Evolutionary conservation across 2,329 filamentous ascomycete genomes (phyloP), one percentile per base, ranked within the genome.

Genomic region (Cryphonectria parasitica): DNA sequence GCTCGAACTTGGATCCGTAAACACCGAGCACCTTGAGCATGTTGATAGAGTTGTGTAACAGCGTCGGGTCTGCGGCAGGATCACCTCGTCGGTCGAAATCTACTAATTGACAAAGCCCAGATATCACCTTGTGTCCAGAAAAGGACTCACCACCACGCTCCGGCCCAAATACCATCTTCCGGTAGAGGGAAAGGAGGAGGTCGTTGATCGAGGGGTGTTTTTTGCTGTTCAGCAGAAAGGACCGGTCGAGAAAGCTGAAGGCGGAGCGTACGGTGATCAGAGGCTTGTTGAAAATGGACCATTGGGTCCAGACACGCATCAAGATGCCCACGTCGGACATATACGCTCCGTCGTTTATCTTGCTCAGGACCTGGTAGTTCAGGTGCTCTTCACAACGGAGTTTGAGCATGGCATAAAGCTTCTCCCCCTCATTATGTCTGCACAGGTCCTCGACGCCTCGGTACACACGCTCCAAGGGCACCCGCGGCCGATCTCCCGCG

Each of bases 231-330:
- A 97, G 84, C 10, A 99, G 86, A 77, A 94, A 98, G 2, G 94
- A 93, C 73, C 96, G 90, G 79, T 99, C 95, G 74, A 99, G 87
- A 77, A 95, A 99, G 82, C 94, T 97, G 81, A 98, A 98, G 54
- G 97, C 92, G 73, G 92, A 95, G 64, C 94, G 89, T 67, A 99
- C 88, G 19, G 91, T 90, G 74, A 90, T 88, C 90, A 94, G 75
- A 65, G 45, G 49, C 60, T 86, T 83, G 75, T 90, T 92, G 95
- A 95, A 99, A 31, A 83, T 84, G 69, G 86, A 85, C 95, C 96
- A 99, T 67, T 87, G 82, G 43, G 77, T 79, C 70, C 87, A 76
- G 2, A 89, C 83, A 52, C 78, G 81, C 75, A 86, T 85, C 71
- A 98, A 80, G 69, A 91, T 84, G 54, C 90, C 88, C 15, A 93